Conservation (phyloP, 176 grass and related monocot genomes). For the Musa troglodytarum region DNA sequence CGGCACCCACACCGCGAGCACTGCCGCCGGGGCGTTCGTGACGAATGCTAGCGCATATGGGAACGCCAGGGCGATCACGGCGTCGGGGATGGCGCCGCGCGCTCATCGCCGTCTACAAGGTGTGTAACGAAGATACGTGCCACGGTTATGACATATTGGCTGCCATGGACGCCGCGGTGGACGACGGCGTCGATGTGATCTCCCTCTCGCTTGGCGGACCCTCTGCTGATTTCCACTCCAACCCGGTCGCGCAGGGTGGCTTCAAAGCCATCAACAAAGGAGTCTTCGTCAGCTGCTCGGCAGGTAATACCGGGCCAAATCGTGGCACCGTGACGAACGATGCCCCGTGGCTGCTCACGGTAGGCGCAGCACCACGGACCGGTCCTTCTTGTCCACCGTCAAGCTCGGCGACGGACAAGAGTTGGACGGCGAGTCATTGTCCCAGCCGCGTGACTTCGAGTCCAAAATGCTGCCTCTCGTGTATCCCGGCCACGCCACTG, state of each 20-base stretch:
- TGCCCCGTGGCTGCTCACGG: slow-evolving; percentile 68
- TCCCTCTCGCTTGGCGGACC: slow-evolving; percentile 49
- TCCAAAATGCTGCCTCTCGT: slow-evolving; percentile 22
- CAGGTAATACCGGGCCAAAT: slow-evolving; percentile 52
- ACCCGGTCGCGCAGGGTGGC: slow-evolving; percentile 39
- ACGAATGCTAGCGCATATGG: slow-evolving; percentile 31
- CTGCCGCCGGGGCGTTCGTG: slow-evolving; percentile 45
- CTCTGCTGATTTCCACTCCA: slow-evolving; percentile 29
- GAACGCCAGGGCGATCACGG: slow-evolving; percentile 31
- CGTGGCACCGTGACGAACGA: slow-evolving; percentile 36
- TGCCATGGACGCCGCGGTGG: slow-evolving; percentile 61
- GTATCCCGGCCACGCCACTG: slow-evolving; percentile 19
- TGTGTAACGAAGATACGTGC: slow-evolving; percentile 36
- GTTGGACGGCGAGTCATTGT: slow-evolving; percentile 42
- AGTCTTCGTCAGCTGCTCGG: slow-evolving; percentile 13
- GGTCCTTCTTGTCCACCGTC: slow-evolving; percentile 42
- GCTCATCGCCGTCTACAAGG: slow-evolving; percentile 67
- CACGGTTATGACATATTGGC: slow-evolving; percentile 48
- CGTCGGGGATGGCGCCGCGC: slow-evolving; percentile 40
- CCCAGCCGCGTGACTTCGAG: slow-evolving; percentile 30
- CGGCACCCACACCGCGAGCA: slow-evolving; percentile 69
- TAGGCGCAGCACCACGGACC: slow-evolving; percentile 61
- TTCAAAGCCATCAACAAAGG: slow-evolving; percentile 50
- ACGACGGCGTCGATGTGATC: slow-evolving; percentile 63
- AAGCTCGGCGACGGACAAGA: slow-evolving; percentile 34